phyloP scores from a whole-genome alignment of 1,284 basidiomycete genomes.

The Rhodotorula sp. region DNA sequence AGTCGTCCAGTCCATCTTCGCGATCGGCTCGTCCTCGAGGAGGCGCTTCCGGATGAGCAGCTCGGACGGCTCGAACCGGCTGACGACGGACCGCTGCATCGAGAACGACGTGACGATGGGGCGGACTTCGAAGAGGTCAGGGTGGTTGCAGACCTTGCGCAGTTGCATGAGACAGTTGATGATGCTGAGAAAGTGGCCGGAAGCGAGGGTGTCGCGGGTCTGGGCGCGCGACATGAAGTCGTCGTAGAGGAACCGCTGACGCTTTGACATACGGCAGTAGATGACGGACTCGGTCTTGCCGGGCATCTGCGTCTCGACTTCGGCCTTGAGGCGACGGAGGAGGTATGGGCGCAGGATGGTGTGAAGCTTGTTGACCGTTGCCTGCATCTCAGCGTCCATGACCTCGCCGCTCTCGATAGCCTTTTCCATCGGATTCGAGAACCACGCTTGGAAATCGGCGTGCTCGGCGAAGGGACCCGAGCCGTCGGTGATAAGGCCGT shows the following conservation, averaged over 20 bases:
- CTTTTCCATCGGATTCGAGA: slow-evolving; percentile 81
- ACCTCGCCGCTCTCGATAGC: slow-evolving; percentile 83
- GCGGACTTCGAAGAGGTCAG: slow-evolving; percentile 90
- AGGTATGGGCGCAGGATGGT: slow-evolving; percentile 90
- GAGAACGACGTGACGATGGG: slow-evolving; percentile 91
- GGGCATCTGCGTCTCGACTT: slow-evolving; percentile 94
- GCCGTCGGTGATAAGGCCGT: slow-evolving; percentile 53
- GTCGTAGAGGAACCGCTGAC: slow-evolving; percentile 95
- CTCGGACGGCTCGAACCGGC: slow-evolving; percentile 85
- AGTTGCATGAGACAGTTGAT: slow-evolving; percentile 98
- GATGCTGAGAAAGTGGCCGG: slow-evolving; percentile 76
- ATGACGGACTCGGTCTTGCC: slow-evolving; percentile 94
- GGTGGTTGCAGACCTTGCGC: slow-evolving; percentile 63
- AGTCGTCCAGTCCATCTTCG: slow-evolving; percentile 61
- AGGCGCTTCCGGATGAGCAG: slow-evolving; percentile 74
- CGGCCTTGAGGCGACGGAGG: slow-evolving; percentile 87
- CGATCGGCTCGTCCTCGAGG: slow-evolving; percentile 55
- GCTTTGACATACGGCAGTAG: slow-evolving; percentile 85
- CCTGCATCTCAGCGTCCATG: slow-evolving; percentile 79
- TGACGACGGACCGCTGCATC: slow-evolving; percentile 74
- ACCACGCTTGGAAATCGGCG: slow-evolving; percentile 95
- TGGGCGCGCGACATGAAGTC: slow-evolving; percentile 94
- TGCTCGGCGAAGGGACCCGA: slow-evolving; percentile 80
- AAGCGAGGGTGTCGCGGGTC: slow-evolving; percentile 79
- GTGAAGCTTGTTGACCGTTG: slow-evolving; percentile 85